Evolutionary conservation across 306 rosid species (phyloP).

Genomic region (Alnus rubra): DNA sequence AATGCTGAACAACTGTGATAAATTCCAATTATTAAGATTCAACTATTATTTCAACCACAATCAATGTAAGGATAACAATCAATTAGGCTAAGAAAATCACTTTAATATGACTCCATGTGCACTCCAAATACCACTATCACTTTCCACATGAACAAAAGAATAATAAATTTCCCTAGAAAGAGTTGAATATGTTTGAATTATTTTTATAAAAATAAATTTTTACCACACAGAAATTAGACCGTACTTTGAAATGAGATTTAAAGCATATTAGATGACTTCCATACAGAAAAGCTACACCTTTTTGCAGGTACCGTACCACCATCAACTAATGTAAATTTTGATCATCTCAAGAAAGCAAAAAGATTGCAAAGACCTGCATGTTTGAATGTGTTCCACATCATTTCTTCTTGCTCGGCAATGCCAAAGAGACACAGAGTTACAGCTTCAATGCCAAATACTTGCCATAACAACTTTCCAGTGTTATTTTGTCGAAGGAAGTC

Average conservation of each 20-base stretch:
- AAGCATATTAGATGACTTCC: conserved; percentile 6
- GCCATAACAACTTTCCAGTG: conserved; percentile 90
- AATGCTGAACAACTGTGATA: background rate
- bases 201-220: conserved; percentile 9
- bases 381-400: conserved; percentile 86
- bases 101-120: background rate
- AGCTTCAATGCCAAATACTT: conserved; percentile 76
- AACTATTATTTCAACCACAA: conserved; percentile 3
- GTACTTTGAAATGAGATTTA: conserved; percentile 4
- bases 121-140: conserved; percentile 7
- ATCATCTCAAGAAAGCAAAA: background rate
- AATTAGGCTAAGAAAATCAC: background rate
- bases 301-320: conserved; percentile 15
- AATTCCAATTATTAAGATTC: conserved; percentile 21
- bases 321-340: conserved; percentile 12
- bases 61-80: background rate
- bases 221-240: conserved; percentile 8
- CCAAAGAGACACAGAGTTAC: conserved; percentile 85
- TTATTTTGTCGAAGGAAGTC: conserved; percentile 93
- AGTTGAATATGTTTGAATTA: conserved; percentile 3
- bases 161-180: background rate
- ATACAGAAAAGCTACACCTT: background rate
- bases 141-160: conserved; percentile 5
- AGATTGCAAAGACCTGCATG: conserved; percentile 58
- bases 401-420: conserved; percentile 80